Conservation (phyloP, 345 rosid genomes). For the Acer campestre region DNA sequence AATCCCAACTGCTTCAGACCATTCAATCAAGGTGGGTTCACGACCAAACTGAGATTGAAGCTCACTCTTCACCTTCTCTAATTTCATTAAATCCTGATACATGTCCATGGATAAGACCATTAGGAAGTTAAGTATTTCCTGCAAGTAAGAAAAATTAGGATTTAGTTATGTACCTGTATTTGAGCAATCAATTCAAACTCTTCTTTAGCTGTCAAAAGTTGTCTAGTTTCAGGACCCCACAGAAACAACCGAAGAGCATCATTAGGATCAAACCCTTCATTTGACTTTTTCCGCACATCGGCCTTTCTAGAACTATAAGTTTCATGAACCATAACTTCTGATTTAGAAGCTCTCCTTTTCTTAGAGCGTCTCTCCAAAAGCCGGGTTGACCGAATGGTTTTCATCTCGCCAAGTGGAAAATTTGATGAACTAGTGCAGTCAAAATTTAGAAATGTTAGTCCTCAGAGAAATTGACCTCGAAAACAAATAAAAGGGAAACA, state of each 20-base stretch:
- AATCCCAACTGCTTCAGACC: constrained; percentile 75
- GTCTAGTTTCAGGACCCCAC: constrained; percentile 78
- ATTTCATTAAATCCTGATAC: constrained; percentile 58
- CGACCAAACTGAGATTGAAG: constrained; percentile 71
- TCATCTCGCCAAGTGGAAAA: constrained; percentile 38
- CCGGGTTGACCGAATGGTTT: constrained; percentile 63
- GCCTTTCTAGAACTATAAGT: constrained; percentile 37
- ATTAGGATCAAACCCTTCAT: constrained; percentile 50
- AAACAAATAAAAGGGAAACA: constrained; percentile 4
- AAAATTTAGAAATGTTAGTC: constrained; percentile 30
- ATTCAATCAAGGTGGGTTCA: constrained; percentile 76
- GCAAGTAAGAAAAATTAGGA: neutral
- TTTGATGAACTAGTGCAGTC: constrained; percentile 40
- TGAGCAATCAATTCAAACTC: constrained; percentile 68
- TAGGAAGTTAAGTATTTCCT: constrained; percentile 9
- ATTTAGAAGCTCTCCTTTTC: constrained; percentile 50
- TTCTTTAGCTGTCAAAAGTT: constrained; percentile 71
- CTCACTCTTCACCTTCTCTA: constrained; percentile 64
- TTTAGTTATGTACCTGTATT: constrained; percentile 59
- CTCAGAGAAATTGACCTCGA: neutral
- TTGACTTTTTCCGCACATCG: constrained; percentile 42
- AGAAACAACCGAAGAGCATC: constrained; percentile 78
- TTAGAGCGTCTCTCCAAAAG: constrained; percentile 60
- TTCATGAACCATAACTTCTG: constrained; percentile 37
- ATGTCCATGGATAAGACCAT: constrained; percentile 24